Evolutionary conservation across 2,329 filamentous ascomycete genomes (phyloP).

Genomic region (Trichophyton schoenleinii): DNA sequence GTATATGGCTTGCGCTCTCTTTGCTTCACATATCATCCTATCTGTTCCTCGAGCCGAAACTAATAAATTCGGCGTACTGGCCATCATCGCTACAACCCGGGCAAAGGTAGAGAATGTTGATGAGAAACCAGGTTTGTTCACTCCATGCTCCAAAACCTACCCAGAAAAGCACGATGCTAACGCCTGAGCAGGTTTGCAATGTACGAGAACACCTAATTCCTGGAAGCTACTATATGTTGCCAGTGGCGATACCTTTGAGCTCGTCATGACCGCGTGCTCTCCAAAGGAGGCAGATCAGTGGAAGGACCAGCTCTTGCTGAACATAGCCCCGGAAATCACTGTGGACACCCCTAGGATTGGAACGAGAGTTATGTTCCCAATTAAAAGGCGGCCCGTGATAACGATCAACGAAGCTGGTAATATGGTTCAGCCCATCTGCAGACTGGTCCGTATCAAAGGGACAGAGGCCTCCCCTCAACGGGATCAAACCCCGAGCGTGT

Average conservation of each 20-base stretch:
- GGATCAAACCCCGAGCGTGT: constrained; percentile 5
- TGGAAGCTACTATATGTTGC: constrained; percentile 86
- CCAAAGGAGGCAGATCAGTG: constrained; percentile 67
- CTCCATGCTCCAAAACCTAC: background rate
- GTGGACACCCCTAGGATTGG: constrained; percentile 14
- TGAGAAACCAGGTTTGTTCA: constrained; percentile 22
- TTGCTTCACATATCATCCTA: constrained; percentile 65
- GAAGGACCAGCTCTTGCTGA: constrained; percentile 53
- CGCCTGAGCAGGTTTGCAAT: constrained; percentile 57
- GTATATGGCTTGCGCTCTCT: constrained; percentile 79
- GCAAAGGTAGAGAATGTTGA: constrained; percentile 26
- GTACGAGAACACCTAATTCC: constrained; percentile 70
- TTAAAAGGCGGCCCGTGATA: constrained; percentile 43
- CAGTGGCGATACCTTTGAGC: constrained; percentile 63
- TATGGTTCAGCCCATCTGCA: constrained; percentile 5
- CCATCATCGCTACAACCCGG: constrained; percentile 44
- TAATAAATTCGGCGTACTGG: constrained; percentile 58
- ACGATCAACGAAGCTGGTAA: constrained; percentile 49
- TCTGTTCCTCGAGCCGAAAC: constrained; percentile 54
- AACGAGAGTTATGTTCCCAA: constrained; percentile 5
- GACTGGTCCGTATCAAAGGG: constrained; percentile 13
- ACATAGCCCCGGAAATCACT: constrained; percentile 36
- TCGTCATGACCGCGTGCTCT: constrained; percentile 78
- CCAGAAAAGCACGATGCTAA: background rate
- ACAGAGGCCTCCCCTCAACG: constrained; percentile 10